Conservation (phyloP, 306 rosid genomes). For the Rosa lucieae region DNA sequence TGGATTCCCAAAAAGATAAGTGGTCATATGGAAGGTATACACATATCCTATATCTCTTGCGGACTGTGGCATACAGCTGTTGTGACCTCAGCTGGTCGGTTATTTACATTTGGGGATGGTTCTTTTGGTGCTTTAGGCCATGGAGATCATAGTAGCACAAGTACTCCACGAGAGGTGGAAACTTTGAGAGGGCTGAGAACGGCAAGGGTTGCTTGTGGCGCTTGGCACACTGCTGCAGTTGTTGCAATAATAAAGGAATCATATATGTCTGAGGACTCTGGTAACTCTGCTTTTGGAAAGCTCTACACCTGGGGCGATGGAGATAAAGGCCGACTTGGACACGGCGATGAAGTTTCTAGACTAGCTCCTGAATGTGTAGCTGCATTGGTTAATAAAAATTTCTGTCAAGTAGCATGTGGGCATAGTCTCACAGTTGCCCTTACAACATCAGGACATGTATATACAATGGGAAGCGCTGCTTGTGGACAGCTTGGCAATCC, state of each 20-base stretch:
- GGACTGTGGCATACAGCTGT: constrained; percentile 97
- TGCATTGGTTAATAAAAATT: constrained; percentile 58
- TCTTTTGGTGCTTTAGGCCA: constrained; percentile 96
- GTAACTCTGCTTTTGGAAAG: constrained; percentile 53
- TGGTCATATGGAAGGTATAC: constrained; percentile 72
- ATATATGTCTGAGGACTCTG: constrained; percentile 45
- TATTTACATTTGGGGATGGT: constrained; percentile 98
- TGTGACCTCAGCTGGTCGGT: constrained; percentile 80
- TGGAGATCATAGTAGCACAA: constrained; percentile 66
- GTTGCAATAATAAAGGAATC: constrained; percentile 57
- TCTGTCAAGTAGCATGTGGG: constrained; percentile 86
- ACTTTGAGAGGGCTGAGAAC: constrained; percentile 70
- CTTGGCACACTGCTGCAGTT: constrained; percentile 98
- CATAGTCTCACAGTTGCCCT: constrained; percentile 79
- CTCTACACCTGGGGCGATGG: constrained; percentile 98
- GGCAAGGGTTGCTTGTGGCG: constrained; percentile 84
- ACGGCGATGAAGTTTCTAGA: constrained; percentile 57
- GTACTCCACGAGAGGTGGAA: constrained; percentile 79
- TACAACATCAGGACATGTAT: constrained; percentile 73
- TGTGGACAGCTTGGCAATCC: constrained; percentile 91
- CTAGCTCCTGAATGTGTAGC: constrained; percentile 68
- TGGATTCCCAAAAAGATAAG: constrained; percentile 87
- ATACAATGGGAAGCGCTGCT: constrained; percentile 81
- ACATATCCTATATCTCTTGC: constrained; percentile 73
- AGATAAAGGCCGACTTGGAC: constrained; percentile 89